phyloP scores from a whole-genome alignment of 2,329 filamentous ascomycete genomes.

The Sporothrix brunneoviolacea region DNA sequence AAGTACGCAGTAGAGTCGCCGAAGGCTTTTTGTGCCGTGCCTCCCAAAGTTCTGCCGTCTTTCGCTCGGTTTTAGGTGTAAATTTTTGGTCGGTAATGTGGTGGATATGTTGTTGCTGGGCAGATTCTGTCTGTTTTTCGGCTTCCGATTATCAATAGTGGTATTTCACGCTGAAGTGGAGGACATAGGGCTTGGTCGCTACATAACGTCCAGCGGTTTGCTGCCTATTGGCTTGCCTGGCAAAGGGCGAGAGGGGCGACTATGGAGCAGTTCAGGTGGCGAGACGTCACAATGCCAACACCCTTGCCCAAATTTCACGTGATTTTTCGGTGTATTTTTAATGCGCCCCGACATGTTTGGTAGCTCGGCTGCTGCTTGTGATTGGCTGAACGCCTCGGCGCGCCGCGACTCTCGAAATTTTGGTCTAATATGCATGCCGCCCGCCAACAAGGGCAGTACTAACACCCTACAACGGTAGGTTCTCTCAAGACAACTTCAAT shows the following conservation, averaged over 20 bases:
- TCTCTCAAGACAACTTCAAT: background rate
- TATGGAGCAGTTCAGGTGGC: too few species aligned
- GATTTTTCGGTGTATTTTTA: background rate
- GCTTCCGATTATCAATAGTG: background rate
- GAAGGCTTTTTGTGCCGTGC: too few species aligned
- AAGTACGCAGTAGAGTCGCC: too few species aligned
- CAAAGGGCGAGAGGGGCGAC: background rate
- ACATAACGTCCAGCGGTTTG: constrained; percentile 5
- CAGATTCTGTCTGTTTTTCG: constrained; percentile 2
- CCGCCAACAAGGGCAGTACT: background rate
- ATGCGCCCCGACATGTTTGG: background rate
- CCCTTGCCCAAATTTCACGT: too few species aligned
- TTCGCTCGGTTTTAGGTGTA: background rate
- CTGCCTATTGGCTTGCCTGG: constrained; percentile 8
- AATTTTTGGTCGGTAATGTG: too few species aligned
- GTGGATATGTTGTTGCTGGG: constrained; percentile 10
- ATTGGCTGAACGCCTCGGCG: constrained; percentile 10
- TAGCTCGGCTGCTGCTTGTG: background rate
- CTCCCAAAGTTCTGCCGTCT: too few species aligned
- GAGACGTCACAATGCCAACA: background rate
- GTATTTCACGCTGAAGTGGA: constrained; percentile 6
- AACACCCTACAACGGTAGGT: background rate
- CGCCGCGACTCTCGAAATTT: constrained; percentile 14
- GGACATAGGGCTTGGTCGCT: background rate
- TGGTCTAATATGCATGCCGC: constrained; percentile 8